Conservation (phyloP, 1,284 basidiomycete species). For the Meira miltonrushii region DNA sequence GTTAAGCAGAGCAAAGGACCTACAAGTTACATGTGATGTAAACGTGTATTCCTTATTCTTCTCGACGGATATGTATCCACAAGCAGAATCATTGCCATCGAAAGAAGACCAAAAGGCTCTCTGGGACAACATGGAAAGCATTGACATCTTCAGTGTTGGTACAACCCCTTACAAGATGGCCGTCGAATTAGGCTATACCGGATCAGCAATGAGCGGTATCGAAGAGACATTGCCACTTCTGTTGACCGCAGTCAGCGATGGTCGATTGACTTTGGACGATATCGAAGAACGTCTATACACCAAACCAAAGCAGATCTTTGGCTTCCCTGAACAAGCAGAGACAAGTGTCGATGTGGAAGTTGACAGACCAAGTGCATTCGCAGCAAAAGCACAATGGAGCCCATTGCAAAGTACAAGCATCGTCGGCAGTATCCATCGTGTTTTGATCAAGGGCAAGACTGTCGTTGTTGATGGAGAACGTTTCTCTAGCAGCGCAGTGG, state of each 20-base stretch:
- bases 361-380: slow-evolving; percentile 68
- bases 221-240: slow-evolving; percentile 84
- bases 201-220: slow-evolving; percentile 71
- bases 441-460: slow-evolving; percentile 85
- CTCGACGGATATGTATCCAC: slow-evolving; percentile 61
- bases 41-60: slow-evolving; percentile 91
- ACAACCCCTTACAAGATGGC: slow-evolving; percentile 74
- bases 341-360: slow-evolving; percentile 78
- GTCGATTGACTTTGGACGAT: slow-evolving; percentile 75
- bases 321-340: slow-evolving; percentile 75
- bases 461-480: slow-evolving; percentile 79
- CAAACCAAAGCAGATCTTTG: slow-evolving; percentile 88
- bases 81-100: slow-evolving; percentile 67
- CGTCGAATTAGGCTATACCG: slow-evolving; percentile 63
- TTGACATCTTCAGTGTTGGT: slow-evolving; percentile 91
- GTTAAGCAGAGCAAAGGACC: slow-evolving; percentile 85
- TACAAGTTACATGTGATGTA: slow-evolving; percentile 95
- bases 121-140: slow-evolving; percentile 77
- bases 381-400: slow-evolving; percentile 66
- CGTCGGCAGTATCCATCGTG: slow-evolving; percentile 78
- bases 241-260: slow-evolving; percentile 76
- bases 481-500: slow-evolving; percentile 62
- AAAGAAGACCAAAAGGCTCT: slow-evolving; percentile 73
- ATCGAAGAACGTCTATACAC: slow-evolving; percentile 76
- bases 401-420: slow-evolving; percentile 68